These are phyloP conservation scores for Talaromyces amestolkiae DNA, from an alignment of 2,329 filamentous ascomycete genomes.

Conservation along the genomic window DNA sequence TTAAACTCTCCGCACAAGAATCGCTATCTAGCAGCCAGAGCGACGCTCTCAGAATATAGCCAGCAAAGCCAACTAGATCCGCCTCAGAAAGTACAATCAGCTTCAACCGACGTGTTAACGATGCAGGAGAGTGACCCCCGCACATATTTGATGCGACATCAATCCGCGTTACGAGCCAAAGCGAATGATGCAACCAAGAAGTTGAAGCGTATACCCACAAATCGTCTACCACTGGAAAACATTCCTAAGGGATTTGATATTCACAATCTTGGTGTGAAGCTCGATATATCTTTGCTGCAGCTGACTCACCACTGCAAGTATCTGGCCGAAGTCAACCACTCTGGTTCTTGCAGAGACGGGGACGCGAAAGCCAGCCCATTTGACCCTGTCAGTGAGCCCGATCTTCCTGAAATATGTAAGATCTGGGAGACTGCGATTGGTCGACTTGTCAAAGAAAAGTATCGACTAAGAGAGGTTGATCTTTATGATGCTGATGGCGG, in stretches of 20 bases:
- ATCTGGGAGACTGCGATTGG: constrained; percentile 25
- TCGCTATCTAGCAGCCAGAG: constrained; percentile 33
- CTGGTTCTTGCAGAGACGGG: background rate
- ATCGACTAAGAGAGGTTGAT: constrained; percentile 19
- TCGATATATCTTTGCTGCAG: background rate
- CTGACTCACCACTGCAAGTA: constrained; percentile 1
- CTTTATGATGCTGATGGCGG: constrained; percentile 15
- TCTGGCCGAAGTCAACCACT: constrained; percentile 3
- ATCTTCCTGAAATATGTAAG: constrained; percentile 13
- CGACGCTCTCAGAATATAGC: constrained; percentile 22
- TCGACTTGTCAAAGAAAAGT: constrained; percentile 23
- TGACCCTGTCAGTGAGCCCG: background rate
- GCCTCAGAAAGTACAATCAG: background rate
- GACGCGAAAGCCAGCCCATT: background rate
- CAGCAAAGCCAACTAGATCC: constrained; percentile 2
- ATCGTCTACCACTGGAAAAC: constrained; percentile 32
- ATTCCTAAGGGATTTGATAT: constrained; percentile 28
- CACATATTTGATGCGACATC: constrained; percentile 31
- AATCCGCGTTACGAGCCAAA: constrained; percentile 1
- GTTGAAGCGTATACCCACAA: constrained; percentile 23
- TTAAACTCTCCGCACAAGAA: constrained; percentile 31
- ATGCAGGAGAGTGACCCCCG: constrained; percentile 31
- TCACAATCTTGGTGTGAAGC: constrained; percentile 25
- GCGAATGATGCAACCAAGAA: constrained; percentile 12
- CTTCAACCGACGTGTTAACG: background rate